Percentiles rank a stretch among this genome's conserved stretches.
Conservation (phyloP, 495 filamentous ascomycete genomes). For the Penicilliopsis zonata region DNA sequence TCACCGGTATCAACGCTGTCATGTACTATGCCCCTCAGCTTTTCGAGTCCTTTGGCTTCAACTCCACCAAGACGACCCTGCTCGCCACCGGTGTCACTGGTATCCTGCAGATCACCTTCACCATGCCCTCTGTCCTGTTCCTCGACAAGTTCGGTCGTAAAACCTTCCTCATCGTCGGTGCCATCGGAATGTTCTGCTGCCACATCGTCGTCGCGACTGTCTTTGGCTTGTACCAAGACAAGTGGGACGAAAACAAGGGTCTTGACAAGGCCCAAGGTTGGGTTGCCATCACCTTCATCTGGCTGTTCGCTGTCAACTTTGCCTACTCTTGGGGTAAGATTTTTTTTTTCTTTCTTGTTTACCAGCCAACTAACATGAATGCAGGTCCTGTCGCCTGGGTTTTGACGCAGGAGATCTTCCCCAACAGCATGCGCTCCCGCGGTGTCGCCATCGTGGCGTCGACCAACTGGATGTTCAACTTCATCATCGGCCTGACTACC, state of each 20-base stretch:
- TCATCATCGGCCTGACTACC: constrained; percentile 59
- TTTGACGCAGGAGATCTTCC: constrained; percentile 63
- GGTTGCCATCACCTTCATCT: constrained; percentile 71
- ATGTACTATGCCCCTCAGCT: constrained; percentile 67
- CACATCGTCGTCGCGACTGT: constrained; percentile 64
- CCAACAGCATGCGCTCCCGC: constrained; percentile 58
- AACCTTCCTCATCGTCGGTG: constrained; percentile 29
- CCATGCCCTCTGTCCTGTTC: constrained; percentile 56
- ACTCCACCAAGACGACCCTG: constrained; percentile 47
- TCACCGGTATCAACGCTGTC: constrained; percentile 55
- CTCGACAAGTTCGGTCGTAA: constrained; percentile 73
- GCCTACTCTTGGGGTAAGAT: constrained; percentile 40
- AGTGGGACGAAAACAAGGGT: constrained; percentile 50
- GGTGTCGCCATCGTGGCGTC: constrained; percentile 61
- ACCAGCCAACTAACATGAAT: background rate
- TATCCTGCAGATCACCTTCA: constrained; percentile 67
- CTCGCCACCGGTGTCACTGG: constrained; percentile 73
- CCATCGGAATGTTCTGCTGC: constrained; percentile 48
- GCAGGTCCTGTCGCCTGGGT: constrained; percentile 49
- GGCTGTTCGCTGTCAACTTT: constrained; percentile 73
- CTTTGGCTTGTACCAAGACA: constrained; percentile 48
- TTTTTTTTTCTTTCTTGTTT: background rate
- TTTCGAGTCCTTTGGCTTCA: constrained; percentile 57
- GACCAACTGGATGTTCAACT: constrained; percentile 48
- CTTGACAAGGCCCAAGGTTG: constrained; percentile 55